Evolutionary conservation across 441 rosid genomes (phyloP), one percentile per base, ranked within the genome.

Genomic region (Capsella rubella): DNA sequence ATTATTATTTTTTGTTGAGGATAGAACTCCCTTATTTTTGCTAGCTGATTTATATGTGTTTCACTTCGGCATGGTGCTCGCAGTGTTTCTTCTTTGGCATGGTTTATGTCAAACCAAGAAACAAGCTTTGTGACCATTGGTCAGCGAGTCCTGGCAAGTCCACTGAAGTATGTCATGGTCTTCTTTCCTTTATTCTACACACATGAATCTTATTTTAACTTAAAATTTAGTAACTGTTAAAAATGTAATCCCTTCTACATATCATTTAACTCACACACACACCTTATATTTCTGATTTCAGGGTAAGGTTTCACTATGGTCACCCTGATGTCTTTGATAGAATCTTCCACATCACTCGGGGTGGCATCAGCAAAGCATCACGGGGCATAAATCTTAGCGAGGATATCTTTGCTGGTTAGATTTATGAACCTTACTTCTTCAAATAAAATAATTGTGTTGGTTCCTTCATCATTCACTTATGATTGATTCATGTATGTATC

Each of bases 51-150:
- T 63, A 40, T 12, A 29, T 74, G 14, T 65, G 51, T 79, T 77
- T 80, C 18, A 67, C 78, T 58, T 74, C 25, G 43, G 25, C 59
- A 39, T 76, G 67, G 57, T 32, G 25, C 40, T 39, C 80, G 76
- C 90, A 94, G 97, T 87, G 97, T 95, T 63, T 95, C 99, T 57
- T 94, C 99, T 82, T 58, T 94, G 79, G 99, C 97, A 28, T 94
- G 97, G 99, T 92, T 94, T 75, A 94, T 94, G 97, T 94, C 97
- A 47, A 92, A 90, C 71, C 99, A 94, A 79, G 97, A 92, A 82
- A 87, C 97, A 6, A 94, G 99, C 70, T 94, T 94, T 61, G 97
- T 94, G 55, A 92, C 99, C 61, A 84, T 94, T 73, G 99, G 97
- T 75, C 97, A 94, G 76, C 86, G 99, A 84, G 97, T 94, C 79